Base-by-base conservation (phyloP, 1,139 yeast genomes). In the Trichomonascaceae sp. region DNA sequence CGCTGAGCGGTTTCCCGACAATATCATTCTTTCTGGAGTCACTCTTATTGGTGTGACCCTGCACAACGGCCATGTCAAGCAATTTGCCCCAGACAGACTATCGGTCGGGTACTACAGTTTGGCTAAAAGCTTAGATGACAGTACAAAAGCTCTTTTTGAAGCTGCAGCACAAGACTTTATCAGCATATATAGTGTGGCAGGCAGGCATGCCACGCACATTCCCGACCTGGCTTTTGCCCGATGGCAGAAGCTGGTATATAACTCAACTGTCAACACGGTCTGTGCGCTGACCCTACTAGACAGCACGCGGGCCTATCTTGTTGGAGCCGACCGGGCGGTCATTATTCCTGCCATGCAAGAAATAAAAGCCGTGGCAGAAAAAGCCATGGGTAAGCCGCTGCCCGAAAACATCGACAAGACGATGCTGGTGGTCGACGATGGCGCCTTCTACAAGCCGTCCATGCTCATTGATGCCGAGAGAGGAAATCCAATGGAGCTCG, bases 201-300 rank as follows among this genome's bases (percentile, higher is more conserved):
- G 64, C 42, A 73, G 71, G 45, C 44, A 49, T 4, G 64, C 69
- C 31, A 41, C 39, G 16, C 47, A 47, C 31, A 48, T 49, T 6
- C 55, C 65, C 28, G 78, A 75, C 46, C 44, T 58, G 30, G 36
- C 36, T 35, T 41, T 36, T 34, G 50, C 56, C 18, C 51, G 93
- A 51, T 80, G 92, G 92, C 63, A 71, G 39, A 80, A 80, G 51
- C 62, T 80, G 36, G 65, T 78, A 15, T 79, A 79, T 57, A 80
- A 80, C 48, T 69, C 79, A 5, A 67, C 74, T 3, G 65, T 73
- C 51, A 79, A 79, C 57, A 67, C 87, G 2, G 62, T 72, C 4
- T 67, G 74, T 39, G 73, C 76, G 5, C 51, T 72, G 26, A 68
- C 79, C 13, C 68, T 74, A 16, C 37, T 60, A 32, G 84, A 78